A percentile compares a stretch with the other conserved stretches of the same genome.
phyloP scores from a whole-genome alignment of 78 protist species.

The Thecamonas trahens region DNA sequence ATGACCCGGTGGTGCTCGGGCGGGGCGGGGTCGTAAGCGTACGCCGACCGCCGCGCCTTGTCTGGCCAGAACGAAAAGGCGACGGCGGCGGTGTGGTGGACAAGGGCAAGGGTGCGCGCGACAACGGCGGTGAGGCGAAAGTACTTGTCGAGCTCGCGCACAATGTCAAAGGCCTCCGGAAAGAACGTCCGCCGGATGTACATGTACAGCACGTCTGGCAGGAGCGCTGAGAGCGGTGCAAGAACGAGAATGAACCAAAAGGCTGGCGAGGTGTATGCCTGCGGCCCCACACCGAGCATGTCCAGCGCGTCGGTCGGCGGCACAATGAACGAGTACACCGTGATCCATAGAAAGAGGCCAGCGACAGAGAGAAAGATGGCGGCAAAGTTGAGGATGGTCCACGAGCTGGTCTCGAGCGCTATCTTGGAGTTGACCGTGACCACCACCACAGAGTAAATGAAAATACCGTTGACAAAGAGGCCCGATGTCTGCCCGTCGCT shows the following conservation, averaged over 20 bases:
- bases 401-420: neutral
- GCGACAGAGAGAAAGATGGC: neutral
- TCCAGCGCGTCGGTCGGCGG: neutral
- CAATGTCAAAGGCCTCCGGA: neutral
- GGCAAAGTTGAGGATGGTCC: neutral
- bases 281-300: neutral
- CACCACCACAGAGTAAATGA: neutral
- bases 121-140: no score
- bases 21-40: no score
- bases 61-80: no score
- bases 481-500: no score
- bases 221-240: neutral
- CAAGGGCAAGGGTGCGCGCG: no score
- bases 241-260: neutral
- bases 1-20: no score
- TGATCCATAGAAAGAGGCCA: neutral
- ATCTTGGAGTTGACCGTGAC: neutral
- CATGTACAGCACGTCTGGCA: neutral
- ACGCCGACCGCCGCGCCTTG: no score
- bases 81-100: no score
- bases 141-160: neutral
- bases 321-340: neutral
- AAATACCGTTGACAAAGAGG: neutral
- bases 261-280: neutral
- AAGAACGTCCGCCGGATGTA: neutral